A percentile compares a stretch with the other conserved stretches of the same genome.
phyloP scores from a whole-genome alignment of 2,329 filamentous ascomycete genomes.

The Thermothelomyces thermophilus region DNA sequence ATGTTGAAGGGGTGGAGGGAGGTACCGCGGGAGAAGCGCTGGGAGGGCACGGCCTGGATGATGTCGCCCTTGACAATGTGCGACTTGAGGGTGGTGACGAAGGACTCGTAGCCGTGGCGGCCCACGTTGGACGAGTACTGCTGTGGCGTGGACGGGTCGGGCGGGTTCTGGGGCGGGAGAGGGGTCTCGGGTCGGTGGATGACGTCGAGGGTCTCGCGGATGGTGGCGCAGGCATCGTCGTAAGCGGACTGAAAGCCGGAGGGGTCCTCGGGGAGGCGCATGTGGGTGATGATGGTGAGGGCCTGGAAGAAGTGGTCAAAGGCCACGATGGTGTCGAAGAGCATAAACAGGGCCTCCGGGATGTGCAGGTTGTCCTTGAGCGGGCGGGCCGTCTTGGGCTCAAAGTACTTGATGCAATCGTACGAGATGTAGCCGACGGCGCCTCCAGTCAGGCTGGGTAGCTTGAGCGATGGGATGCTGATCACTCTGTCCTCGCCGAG shows the following conservation, averaged over 20 bases:
- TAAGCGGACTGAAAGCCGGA: constrained; percentile 60
- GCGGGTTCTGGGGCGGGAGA: constrained; percentile 59
- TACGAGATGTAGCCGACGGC: constrained; percentile 97
- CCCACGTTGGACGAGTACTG: constrained; percentile 86
- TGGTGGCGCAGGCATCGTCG: constrained; percentile 54
- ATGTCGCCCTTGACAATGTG: constrained; percentile 92
- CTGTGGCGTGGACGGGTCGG: constrained; percentile 49
- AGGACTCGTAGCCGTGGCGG: constrained; percentile 77
- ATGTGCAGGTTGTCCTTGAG: constrained; percentile 84
- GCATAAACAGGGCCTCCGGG: constrained; percentile 93
- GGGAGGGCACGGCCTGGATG: constrained; percentile 94
- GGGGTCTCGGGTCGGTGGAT: constrained; percentile 70
- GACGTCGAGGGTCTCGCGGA: constrained; percentile 62
- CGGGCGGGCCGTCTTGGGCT: constrained; percentile 86
- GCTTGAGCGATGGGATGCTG: constrained; percentile 69
- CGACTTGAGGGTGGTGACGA: constrained; percentile 78
- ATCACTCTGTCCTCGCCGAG: constrained; percentile 73
- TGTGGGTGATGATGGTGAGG: constrained; percentile 88
- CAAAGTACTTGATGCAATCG: constrained; percentile 95
- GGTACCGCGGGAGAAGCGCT: constrained; percentile 84
- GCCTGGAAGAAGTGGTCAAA: constrained; percentile 93
- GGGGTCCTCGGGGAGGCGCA: constrained; percentile 47
- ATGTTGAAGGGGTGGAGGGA: constrained; percentile 95
- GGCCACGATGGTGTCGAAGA: constrained; percentile 89
- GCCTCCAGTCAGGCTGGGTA: constrained; percentile 84